Conservation (phyloP, 2,329 filamentous ascomycete species). For the Fusarium albidum region DNA sequence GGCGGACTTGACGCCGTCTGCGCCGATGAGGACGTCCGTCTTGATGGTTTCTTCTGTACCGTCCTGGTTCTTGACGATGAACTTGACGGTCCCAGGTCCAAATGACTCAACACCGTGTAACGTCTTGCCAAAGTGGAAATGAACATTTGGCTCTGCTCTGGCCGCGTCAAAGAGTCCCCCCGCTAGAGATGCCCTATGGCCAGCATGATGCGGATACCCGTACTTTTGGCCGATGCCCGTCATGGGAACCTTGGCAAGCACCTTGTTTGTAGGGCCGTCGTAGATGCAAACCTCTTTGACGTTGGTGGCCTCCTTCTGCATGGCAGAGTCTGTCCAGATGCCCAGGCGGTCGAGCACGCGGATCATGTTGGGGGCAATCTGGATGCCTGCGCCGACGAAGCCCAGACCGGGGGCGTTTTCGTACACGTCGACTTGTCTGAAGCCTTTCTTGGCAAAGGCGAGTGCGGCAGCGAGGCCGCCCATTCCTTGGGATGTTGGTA, state of each 20-base stretch:
- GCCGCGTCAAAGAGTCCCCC: constrained; percentile 11
- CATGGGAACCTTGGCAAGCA: constrained; percentile 2
- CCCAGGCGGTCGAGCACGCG: constrained; percentile 18
- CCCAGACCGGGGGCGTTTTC: constrained; percentile 21
- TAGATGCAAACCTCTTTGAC: constrained; percentile 12
- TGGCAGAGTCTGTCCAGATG: constrained; percentile 13
- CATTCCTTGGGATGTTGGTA: constrained; percentile 13
- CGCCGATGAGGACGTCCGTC: constrained; percentile 20
- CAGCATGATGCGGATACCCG: constrained; percentile 13
- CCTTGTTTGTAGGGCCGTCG: neutral
- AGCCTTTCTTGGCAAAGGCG: constrained; percentile 24
- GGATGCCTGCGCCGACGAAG: constrained; percentile 27
- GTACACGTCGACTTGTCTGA: constrained; percentile 22
- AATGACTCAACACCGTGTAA: constrained; percentile 7
- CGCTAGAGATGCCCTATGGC: constrained; percentile 21
- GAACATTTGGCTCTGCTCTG: constrained; percentile 10
- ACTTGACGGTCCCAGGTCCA: neutral
- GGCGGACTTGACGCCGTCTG: constrained; percentile 24
- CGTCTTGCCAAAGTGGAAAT: constrained; percentile 19
- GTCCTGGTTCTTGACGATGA: neutral
- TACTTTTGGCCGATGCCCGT: constrained; percentile 10
- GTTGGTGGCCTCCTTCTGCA: constrained; percentile 7
- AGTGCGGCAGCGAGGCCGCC: constrained; percentile 21
- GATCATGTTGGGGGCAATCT: constrained; percentile 26
- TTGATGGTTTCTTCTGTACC: neutral